Evolutionary conservation across 2,329 filamentous ascomycete species (phyloP).

Genomic region (Mariannaea elegans): DNA sequence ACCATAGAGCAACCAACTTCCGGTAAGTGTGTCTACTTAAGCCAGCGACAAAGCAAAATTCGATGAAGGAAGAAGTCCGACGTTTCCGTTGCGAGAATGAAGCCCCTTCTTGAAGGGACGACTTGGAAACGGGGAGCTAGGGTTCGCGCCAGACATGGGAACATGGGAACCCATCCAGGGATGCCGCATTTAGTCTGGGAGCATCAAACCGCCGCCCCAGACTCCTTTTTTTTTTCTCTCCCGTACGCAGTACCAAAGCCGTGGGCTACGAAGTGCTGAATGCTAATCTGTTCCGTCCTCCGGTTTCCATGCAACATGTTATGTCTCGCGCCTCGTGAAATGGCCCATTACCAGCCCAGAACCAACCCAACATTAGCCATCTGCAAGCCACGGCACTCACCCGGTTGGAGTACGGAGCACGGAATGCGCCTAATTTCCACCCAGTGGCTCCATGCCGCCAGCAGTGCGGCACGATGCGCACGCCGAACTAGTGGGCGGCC

Average conservation of each 20-base stretch:
- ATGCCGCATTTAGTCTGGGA: background rate
- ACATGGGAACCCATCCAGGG: background rate
- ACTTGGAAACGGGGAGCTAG: constrained; percentile 9
- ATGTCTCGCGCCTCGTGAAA: background rate
- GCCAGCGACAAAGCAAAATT: background rate
- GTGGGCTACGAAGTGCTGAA: too few species aligned
- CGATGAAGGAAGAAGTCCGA: background rate
- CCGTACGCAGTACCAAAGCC: too few species aligned
- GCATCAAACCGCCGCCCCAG: background rate
- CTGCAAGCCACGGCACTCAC: background rate
- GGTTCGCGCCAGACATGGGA: constrained; percentile 15
- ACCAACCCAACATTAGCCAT: background rate
- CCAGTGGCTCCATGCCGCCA: constrained; percentile 12
- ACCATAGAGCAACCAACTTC: too few species aligned
- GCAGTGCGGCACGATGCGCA: constrained; percentile 23
- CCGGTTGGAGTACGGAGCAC: background rate
- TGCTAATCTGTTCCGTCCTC: background rate
- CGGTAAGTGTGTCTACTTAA: too few species aligned
- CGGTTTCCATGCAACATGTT: background rate
- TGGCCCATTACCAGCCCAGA: background rate
- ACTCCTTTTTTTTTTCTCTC: too few species aligned
- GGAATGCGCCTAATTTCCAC: constrained; percentile 9
- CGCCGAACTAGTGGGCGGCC: constrained; percentile 2
- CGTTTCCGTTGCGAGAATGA: too few species aligned
- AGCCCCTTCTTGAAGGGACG: background rate